Evolutionary conservation across 106 monocot species (phyloP), one percentile per base, ranked within the genome.

Genomic region (Platanthera zijinensis): DNA sequence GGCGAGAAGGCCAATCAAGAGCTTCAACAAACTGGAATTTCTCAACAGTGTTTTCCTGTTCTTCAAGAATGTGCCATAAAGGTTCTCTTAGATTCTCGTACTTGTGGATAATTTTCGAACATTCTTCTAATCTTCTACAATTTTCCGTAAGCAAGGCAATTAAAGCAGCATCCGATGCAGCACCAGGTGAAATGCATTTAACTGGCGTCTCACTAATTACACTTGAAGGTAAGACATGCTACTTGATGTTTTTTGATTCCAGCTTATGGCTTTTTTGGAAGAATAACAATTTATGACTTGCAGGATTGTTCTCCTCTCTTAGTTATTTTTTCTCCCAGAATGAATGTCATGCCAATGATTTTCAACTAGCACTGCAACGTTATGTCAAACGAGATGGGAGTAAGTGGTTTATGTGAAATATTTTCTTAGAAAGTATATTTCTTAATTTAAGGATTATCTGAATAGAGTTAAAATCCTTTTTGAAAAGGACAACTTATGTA

Each of bases 21-120:
- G 75, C 90, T 99, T 73, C 88, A 90, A 57, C 78, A 84, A 57
- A 87, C 89, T 78, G 94, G 94, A 52, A 90, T 99, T 82, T 88
- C 86, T 76, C 86, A 71, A 48, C 88, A 90, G 57, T 87, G 69
- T 52, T 99, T 94, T 76, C 91, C 86, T 61, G 72, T 92, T 28
- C 74, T 99, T 63, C 89, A 94, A 83, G 92, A 90, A 87, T 99
- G 99, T 81, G 99, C 92, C 3, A 78, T 79, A 75, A 94, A 99
- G 99, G 99, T 97, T 62, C 47, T 68, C 74, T 28, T 53, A 57
- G 12, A 22, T 39, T 47, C 22, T 62, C 54, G 6, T 75, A 10
- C 70, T 69, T 77, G 14, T 82, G 63, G 8, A 72, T 78, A 19
- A 46, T 63, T 32, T 68, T 76, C 11, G 48, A 70, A 50, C 57